A percentile compares a stretch with the other conserved stretches of the same genome.
Evolutionary conservation across 768 basidiomycete species (phyloP).

Genomic region (Pisolithus tinctorius): DNA sequence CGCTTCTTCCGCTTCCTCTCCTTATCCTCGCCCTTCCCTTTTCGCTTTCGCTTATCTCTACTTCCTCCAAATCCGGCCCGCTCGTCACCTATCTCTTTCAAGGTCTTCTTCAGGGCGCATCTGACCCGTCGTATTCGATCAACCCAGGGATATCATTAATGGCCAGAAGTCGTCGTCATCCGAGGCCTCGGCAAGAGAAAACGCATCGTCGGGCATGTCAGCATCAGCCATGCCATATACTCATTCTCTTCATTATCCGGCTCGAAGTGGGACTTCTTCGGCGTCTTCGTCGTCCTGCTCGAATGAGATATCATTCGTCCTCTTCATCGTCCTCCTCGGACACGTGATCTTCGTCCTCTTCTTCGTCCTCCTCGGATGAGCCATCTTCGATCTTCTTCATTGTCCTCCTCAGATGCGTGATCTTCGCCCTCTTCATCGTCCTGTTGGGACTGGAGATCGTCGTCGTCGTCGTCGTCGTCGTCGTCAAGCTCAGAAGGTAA

Average conservation of each 20-base stretch:
- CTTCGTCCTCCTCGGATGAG: too few relatives aligned
- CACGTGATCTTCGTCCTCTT: too few relatives aligned
- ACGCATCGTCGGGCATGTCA: conserved; percentile 36
- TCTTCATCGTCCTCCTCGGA: conserved; percentile 13
- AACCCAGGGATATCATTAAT: conserved; percentile 52
- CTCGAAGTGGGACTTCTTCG: neutral
- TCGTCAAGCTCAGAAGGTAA: conserved; percentile 21
- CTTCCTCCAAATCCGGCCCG: conserved; percentile 35
- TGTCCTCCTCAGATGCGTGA: conserved; percentile 1
- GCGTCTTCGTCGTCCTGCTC: conserved; percentile 19
- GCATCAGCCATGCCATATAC: conserved; percentile 27
- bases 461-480: conserved; percentile 17
- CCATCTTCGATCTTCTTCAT: conserved; percentile 15
- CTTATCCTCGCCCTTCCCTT: conserved; percentile 28
- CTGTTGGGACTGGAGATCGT: too few relatives aligned
- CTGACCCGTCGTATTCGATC: conserved; percentile 54
- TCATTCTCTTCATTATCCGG: conserved; percentile 25
- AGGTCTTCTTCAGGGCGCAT: conserved; percentile 46
- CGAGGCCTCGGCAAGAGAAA: conserved; percentile 58
- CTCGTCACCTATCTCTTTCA: conserved; percentile 21
- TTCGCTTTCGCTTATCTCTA: conserved; percentile 45
- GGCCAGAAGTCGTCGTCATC: conserved; percentile 65
- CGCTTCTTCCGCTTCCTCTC: conserved; percentile 56
- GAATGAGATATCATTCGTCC: conserved; percentile 18
- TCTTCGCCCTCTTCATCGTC: too few relatives aligned